Conservation (phyloP, 345 rosid genomes). For the Aquilaria malaccensis region DNA sequence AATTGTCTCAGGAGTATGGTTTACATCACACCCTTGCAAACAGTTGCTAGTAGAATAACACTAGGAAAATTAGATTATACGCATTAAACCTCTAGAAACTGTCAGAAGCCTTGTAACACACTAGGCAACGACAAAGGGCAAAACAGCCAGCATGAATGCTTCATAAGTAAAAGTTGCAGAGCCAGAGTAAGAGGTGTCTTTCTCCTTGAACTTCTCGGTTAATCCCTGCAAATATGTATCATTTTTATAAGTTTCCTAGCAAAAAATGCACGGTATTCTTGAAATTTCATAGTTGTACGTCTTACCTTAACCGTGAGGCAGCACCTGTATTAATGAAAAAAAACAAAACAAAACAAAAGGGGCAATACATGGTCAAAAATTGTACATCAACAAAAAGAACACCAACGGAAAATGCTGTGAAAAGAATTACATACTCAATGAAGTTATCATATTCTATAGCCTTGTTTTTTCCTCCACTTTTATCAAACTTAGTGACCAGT, state of each 20-base stretch:
- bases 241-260: neutral
- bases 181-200: slow-evolving; percentile 58
- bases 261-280: neutral
- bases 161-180: slow-evolving; percentile 77
- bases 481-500: slow-evolving; percentile 77
- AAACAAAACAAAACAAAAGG: neutral
- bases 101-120: neutral
- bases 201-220: slow-evolving; percentile 89
- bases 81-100: neutral
- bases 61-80: neutral
- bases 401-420: too few relatives aligned
- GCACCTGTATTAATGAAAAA: slow-evolving; percentile 50
- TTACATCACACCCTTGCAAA: neutral
- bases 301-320: slow-evolving; percentile 92
- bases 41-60: neutral
- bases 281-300: neutral
- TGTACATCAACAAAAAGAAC: neutral
- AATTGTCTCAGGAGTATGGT: too few relatives aligned
- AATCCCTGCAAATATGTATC: slow-evolving; percentile 49
- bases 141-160: slow-evolving; percentile 74
- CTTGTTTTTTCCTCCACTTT: slow-evolving; percentile 59
- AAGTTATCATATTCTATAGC: slow-evolving; percentile 93
- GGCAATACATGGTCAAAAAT: neutral
- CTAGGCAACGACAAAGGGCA: slow-evolving; percentile 83
- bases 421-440: slow-evolving; percentile 56